Base-by-base conservation (phyloP, 345 rosid genomes). In the Microthlaspi erraticum region DNA sequence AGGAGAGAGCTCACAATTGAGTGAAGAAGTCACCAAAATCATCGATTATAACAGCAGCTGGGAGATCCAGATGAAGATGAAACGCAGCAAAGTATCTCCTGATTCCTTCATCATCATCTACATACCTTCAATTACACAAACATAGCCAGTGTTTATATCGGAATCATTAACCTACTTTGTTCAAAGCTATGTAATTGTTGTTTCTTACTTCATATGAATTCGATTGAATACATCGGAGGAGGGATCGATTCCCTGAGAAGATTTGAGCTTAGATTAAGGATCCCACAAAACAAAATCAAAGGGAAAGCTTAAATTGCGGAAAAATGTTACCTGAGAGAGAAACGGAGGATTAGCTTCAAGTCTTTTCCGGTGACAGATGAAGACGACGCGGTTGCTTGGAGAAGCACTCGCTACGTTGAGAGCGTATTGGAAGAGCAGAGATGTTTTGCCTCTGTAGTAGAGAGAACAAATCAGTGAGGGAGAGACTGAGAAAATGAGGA, bases 41-140 rank as follows among this genome's bases (percentile, higher is more conserved):
- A 77, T 93, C 98, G 34, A 91, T 62, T 10, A 93, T 16, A 31
- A 93, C 85, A 0, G 92, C 85, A 42, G 49, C 54, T 1, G 97
- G 98, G 61, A 75, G 66, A 32, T 75, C 42, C 42, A 75, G 67
- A 41, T 80, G 82, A 59, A 91, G 81, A 86, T 89, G 96, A 84
- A 93, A 93, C 44, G 96, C 96, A 66, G 97, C 88, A 46, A 93
- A 86, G 81, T 85, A 91, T 57, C 85, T 89, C 71, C 81, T 86
- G 57, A 91, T 76, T 19, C 84, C 92, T 70, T 87, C 96, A 31
- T 86, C 92, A 74, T 84, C 88, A 44, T 91, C 88, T 32, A 91
- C 81, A 70, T 89, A 93, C 79, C 96, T 91, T 71, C 20, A n/a
- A 31, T 4, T 8, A 4, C 41, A 16, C n/a, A 7, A 42, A 6